Conservation (phyloP, 208 protist species). For the Trypanosoma boissoni region DNA sequence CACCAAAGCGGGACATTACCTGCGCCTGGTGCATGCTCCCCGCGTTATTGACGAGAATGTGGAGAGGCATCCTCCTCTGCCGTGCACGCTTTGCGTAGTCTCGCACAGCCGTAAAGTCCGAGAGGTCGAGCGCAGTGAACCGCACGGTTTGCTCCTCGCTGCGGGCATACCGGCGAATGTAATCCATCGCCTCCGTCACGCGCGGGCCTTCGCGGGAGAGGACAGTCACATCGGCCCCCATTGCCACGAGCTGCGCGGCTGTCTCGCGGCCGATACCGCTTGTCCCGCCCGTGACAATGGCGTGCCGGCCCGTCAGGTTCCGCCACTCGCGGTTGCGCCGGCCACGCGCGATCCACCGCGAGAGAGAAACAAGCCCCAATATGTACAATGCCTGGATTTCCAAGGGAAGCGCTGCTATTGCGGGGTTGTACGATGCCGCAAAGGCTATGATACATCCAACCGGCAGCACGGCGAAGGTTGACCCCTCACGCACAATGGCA, state of each 20-base stretch:
- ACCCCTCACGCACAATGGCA: slow-evolving; percentile 55
- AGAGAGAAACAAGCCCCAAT: slow-evolving; percentile 23
- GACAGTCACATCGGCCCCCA: slow-evolving; percentile 70
- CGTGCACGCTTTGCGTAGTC: slow-evolving; percentile 64
- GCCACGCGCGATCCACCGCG: slow-evolving; percentile 45
- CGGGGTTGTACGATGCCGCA: slow-evolving; percentile 21
- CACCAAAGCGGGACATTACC: slow-evolving; percentile 60
- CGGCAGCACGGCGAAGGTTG: slow-evolving; percentile 46
- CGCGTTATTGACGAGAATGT: slow-evolving; percentile 76
- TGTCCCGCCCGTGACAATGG: slow-evolving; percentile 70
- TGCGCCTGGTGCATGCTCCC: slow-evolving; percentile 57
- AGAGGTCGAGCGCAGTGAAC: slow-evolving; percentile 58
- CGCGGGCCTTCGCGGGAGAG: slow-evolving; percentile 39
- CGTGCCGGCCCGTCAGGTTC: slow-evolving; percentile 48
- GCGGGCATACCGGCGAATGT: slow-evolving; percentile 21
- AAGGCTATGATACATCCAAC: slow-evolving; percentile 53
- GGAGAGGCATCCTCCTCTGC: slow-evolving; percentile 30
- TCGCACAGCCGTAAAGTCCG: slow-evolving; percentile 73
- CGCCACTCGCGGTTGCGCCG: slow-evolving; percentile 32
- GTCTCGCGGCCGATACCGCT: slow-evolving; percentile 73
- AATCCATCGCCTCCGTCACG: slow-evolving; percentile 35
- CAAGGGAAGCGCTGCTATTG: slow-evolving; percentile 33
- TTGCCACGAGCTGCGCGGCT: slow-evolving; percentile 54
- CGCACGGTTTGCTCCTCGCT: slow-evolving; percentile 27
- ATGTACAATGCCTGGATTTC: slow-evolving; percentile 46